Base-by-base conservation (phyloP, 352 stramenopile genomes). In the Phytopythium chamaehyphon region DNA sequence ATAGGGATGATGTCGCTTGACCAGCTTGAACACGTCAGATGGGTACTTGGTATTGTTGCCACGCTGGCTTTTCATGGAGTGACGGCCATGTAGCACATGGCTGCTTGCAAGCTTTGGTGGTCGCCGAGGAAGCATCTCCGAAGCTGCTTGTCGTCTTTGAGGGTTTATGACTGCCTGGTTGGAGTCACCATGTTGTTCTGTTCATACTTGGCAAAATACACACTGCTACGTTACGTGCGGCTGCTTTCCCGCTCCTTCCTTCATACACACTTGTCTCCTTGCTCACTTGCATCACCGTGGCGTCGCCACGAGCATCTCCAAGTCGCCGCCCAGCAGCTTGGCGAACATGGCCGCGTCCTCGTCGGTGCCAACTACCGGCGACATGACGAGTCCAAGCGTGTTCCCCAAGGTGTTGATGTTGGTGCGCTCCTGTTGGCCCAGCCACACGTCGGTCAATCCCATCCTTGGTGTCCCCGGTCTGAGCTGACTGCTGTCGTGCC, bases 311-410 rank as follows among this genome's bases (percentile, higher is more conserved):
- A 48, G 18, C 9, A 48, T 18, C 28, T 49, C 43, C 43, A 49
- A 8, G 9, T 39, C 43, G 14, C 43, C 43, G 15, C 28, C n/a
- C 26, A 51, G 45, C 45, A 51, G 45, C 28, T 40, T 51, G 45
- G 45, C 28, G n/a, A 40, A 24, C 45, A 51, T 19, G 26, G n/a
- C 44, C 23, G 44, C 44, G 44, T 49, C 44, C 44, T 49, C 44
- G 42, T 47, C 40, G 10, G 14, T 2, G 9, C 23, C 40, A 31
- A 9, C 24, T 15, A 54, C 2, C 22, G 24, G 40, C 23, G 48
- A 52, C 54, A 57, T 67, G 54, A 74, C 54, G 45, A 74, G 52
- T 48, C 51, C 61, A 24, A 49, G 26, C 14, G 44, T 8, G 24
- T 22, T 3, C 44, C 51, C 61, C 24, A 49, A 19, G 15, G 44